Conservation (phyloP, 495 filamentous ascomycete species). For the Daldinia caldariorum region DNA sequence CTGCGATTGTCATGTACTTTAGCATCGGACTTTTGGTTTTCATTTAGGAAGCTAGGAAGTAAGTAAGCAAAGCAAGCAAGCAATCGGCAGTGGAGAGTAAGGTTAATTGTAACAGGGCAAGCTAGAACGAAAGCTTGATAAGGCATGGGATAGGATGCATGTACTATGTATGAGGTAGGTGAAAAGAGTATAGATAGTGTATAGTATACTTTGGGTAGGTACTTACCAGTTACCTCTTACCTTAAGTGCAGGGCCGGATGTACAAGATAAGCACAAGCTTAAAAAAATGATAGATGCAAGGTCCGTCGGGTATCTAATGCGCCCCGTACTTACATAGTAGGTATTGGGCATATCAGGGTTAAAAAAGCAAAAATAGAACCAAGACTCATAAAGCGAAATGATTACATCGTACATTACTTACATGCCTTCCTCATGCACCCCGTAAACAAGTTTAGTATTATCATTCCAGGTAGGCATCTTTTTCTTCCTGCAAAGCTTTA, state of each 20-base stretch:
- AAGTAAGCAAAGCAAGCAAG: not conserved
- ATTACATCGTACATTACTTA: not conserved
- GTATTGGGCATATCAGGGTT: not conserved
- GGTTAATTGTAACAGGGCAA: not conserved
- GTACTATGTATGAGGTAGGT: not conserved
- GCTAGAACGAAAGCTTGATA: not conserved
- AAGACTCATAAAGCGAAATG: not conserved
- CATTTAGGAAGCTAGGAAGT: not conserved
- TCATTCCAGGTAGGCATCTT: no score
- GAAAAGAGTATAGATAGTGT: not conserved
- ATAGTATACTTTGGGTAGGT: not conserved
- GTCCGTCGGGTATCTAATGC: constrained; percentile 18
- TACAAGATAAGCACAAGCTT: no score
- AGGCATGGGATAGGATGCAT: not conserved
- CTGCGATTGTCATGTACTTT: not conserved
- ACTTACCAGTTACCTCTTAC: no score
- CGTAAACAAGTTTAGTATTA: not conserved
- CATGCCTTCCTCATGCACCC: not conserved
- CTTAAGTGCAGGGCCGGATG: no score
- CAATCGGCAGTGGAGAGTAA: not conserved
- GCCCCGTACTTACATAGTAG: not conserved
- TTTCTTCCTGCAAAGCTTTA: not conserved
- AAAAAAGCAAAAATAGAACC: not conserved
- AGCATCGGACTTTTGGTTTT: not conserved
- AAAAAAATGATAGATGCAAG: no score